Conservation (phyloP, 1,284 basidiomycete genomes). For the Cryptococcus sp. region DNA sequence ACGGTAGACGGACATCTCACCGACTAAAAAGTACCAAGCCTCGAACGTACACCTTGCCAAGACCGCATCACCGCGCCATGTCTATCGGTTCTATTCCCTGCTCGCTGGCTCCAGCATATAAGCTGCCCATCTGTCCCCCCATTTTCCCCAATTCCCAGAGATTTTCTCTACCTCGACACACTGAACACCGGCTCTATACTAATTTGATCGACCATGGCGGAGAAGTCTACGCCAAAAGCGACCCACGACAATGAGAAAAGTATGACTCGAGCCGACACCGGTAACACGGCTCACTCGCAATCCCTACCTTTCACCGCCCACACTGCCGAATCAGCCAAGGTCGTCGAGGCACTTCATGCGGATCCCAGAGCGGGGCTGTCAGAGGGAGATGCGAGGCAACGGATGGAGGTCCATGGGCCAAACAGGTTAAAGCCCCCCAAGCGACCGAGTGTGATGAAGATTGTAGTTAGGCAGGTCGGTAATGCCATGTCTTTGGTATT, state of each 20-base stretch:
- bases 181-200: too few relatives aligned
- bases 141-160: too few relatives aligned
- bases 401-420: constrained; percentile 41
- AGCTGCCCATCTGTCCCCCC: too few relatives aligned
- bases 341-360: constrained; percentile 38
- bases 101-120: too few relatives aligned
- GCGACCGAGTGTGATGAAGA: constrained; percentile 34
- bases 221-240: background rate
- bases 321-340: constrained; percentile 30
- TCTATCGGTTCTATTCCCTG: too few relatives aligned
- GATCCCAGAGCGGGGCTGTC: constrained; percentile 35
- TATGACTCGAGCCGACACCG: constrained; percentile 4
- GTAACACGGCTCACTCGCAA: constrained; percentile 22
- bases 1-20: too few relatives aligned
- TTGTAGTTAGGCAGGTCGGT: constrained; percentile 39
- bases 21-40: too few relatives aligned
- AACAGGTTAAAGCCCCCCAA: constrained; percentile 47
- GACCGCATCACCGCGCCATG: too few relatives aligned
- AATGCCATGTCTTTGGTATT: constrained; percentile 47
- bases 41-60: too few relatives aligned
- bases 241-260: background rate
- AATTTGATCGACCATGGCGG: background rate
- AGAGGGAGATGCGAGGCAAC: constrained; percentile 24
- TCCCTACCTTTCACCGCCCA: constrained; percentile 37
- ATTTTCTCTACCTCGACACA: too few relatives aligned